Percentiles rank a stretch among this genome's conserved stretches.
Conservation (phyloP, 768 basidiomycete genomes). For the Suillus lakei region DNA sequence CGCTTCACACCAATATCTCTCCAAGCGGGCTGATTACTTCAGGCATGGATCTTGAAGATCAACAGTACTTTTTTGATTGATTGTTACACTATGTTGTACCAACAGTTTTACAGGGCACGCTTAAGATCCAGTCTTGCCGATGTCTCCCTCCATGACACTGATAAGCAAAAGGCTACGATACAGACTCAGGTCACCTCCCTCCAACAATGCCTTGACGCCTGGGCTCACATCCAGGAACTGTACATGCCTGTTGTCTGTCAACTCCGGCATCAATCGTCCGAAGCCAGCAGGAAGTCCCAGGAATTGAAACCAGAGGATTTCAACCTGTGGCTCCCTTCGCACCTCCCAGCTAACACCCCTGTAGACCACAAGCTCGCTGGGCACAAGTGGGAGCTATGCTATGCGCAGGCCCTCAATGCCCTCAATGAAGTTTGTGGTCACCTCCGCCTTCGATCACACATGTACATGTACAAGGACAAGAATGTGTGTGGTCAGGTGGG, state of each 20-base stretch:
- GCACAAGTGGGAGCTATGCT: constrained; percentile 32
- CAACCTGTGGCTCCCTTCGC: constrained; percentile 2
- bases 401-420: constrained; percentile 33
- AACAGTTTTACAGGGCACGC: no score
- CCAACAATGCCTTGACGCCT: background rate
- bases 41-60: constrained; percentile 22
- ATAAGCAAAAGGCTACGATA: background rate
- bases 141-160: background rate
- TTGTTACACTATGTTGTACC: no score
- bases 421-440: constrained; percentile 33
- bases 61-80: constrained; percentile 19
- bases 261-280: background rate
- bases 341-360: background rate
- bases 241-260: background rate
- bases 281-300: no score
- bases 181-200: background rate
- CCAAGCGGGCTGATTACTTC: constrained; percentile 10
- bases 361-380: background rate
- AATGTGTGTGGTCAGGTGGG: constrained; percentile 4
- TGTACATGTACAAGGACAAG: constrained; percentile 37
- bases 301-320: background rate
- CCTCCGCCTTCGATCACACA: constrained; percentile 32
- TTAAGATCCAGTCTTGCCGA: background rate
- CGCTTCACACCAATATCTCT: constrained; percentile 13
- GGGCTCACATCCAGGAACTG: background rate